phyloP scores from a whole-genome alignment of 768 basidiomycete genomes.

The Mycena sanguinolenta region DNA sequence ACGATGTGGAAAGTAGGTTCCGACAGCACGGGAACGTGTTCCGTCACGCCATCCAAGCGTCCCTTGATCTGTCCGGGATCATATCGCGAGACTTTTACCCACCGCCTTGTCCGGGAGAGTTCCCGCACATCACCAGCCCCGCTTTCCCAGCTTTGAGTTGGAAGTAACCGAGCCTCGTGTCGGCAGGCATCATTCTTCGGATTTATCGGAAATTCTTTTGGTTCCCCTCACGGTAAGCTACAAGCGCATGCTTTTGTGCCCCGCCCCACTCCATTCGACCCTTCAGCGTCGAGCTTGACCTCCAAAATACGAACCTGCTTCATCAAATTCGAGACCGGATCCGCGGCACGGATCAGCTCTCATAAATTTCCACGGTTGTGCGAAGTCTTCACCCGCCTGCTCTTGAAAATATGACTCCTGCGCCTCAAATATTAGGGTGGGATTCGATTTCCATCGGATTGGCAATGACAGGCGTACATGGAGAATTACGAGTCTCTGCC shows the following conservation, averaged over 20 bases:
- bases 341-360: neutral
- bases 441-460: neutral
- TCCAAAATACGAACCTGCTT: too few relatives aligned
- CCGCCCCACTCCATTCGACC: too few relatives aligned
- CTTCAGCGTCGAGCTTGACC: too few relatives aligned
- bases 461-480: neutral
- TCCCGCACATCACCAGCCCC: neutral
- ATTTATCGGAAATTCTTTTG: neutral
- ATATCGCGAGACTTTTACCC: neutral
- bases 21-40: slow-evolving; percentile 14
- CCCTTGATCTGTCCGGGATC: neutral
- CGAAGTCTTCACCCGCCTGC: neutral
- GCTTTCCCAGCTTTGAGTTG: neutral
- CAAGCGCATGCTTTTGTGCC: too few relatives aligned
- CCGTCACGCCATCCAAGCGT: neutral
- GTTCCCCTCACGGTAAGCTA: too few relatives aligned
- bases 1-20: slow-evolving; percentile 13
- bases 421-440: neutral
- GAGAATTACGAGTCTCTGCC: neutral
- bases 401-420: neutral
- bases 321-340: too few relatives aligned
- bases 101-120: neutral
- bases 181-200: slow-evolving; percentile 2
- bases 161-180: neutral
- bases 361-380: neutral